These are phyloP conservation scores for Mycosphaerella arachidis DNA, from an alignment of 2,329 filamentous ascomycete species.

Conservation along the genomic window DNA sequence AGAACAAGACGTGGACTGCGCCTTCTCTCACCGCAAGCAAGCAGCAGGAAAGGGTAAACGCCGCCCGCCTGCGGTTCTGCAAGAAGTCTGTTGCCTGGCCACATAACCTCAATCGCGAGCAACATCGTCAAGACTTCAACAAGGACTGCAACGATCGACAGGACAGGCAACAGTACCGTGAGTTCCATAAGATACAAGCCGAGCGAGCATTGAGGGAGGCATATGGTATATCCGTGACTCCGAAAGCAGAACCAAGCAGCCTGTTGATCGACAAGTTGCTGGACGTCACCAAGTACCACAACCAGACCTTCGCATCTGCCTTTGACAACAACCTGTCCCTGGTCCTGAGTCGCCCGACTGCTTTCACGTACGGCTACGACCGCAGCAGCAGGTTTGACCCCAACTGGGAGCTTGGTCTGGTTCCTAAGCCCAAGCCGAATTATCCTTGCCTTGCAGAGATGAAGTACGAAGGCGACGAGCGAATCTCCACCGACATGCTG, in stretches of 20 bases:
- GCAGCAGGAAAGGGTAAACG: conserved; percentile 18
- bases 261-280: not conserved
- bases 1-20: conserved; percentile 13
- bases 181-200: not conserved
- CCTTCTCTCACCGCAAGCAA: conserved; percentile 13
- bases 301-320: not conserved
- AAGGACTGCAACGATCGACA: not conserved
- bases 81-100: conserved; percentile 25
- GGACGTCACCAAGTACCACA: not conserved
- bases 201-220: not conserved
- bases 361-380: conserved; percentile 28
- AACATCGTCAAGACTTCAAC: conserved; percentile 19
- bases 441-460: conserved; percentile 41
- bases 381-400: not conserved
- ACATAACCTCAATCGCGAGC: conserved; percentile 22
- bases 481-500: conserved; percentile 41
- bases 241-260: not conserved
- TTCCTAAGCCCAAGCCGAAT: conserved; percentile 30
- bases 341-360: conserved; percentile 37
- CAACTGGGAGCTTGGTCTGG: not conserved
- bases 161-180: not conserved
- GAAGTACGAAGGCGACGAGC: conserved; percentile 47
- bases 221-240: not conserved
- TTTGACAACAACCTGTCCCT: conserved; percentile 20
- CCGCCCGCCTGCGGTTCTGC: conserved; percentile 23